Evolutionary conservation across 2,329 filamentous ascomycete genomes (phyloP).

Genomic region (Penicillium sp.): DNA sequence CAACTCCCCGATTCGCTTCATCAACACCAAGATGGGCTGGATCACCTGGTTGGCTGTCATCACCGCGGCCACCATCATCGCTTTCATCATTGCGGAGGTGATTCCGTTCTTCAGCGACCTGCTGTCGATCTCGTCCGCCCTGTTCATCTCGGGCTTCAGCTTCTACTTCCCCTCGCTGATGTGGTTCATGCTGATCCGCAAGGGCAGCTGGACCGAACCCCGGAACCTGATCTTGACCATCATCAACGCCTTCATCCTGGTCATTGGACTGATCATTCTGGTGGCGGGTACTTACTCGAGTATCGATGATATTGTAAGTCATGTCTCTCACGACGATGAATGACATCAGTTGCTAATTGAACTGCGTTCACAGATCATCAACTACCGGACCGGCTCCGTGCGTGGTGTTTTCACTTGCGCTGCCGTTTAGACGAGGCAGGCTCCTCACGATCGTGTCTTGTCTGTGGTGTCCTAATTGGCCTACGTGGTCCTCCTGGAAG

Average conservation of each 20-base stretch:
- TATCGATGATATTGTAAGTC: conserved; percentile 35
- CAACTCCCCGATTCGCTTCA: conserved; percentile 36
- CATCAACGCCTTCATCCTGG: conserved; percentile 69
- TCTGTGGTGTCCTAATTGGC: neutral
- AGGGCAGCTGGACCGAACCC: conserved; percentile 26
- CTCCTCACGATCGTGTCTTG: neutral
- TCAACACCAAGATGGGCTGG: conserved; percentile 39
- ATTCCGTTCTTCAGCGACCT: conserved; percentile 80
- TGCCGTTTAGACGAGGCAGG: conserved; percentile 4
- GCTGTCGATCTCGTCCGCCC: conserved; percentile 53
- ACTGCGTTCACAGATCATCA: conserved; percentile 52
- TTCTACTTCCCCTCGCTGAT: conserved; percentile 64
- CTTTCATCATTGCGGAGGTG: conserved; percentile 80
- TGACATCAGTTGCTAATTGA: conserved; percentile 8
- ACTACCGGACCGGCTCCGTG: conserved; percentile 65
- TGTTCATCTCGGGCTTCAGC: conserved; percentile 87
- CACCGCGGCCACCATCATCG: conserved; percentile 67
- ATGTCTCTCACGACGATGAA: neutral
- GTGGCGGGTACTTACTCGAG: conserved; percentile 76
- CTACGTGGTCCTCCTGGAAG: neutral
- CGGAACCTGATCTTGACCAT: conserved; percentile 54
- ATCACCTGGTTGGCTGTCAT: conserved; percentile 34
- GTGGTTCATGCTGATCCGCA: conserved; percentile 32
- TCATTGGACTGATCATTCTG: conserved; percentile 73
- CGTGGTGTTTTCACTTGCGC: conserved; percentile 71